phyloP scores from a whole-genome alignment of 208 protist species.

The Leishmania amazonensis region DNA sequence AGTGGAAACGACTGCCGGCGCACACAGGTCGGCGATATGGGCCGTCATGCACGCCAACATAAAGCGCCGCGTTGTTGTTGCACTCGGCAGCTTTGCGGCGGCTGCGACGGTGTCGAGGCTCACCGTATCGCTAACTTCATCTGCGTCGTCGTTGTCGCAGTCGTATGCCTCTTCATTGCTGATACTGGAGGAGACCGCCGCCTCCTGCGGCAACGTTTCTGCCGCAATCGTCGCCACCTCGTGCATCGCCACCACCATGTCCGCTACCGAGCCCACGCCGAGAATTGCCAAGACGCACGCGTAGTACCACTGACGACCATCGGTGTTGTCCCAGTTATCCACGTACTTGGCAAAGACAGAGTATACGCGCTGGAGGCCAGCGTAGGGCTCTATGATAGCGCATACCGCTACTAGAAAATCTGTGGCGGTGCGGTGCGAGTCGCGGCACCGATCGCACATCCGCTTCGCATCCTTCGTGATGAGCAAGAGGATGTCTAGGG shows the following conservation, averaged over 20 bases:
- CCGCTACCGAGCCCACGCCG: conserved; percentile 31
- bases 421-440: conserved; percentile 45
- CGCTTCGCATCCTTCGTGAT: conserved; percentile 63
- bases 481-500: conserved; percentile 67
- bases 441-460: conserved; percentile 52
- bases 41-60: conserved; percentile 64
- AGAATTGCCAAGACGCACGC: conserved; percentile 41
- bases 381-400: conserved; percentile 64
- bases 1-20: conserved; percentile 35
- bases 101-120: conserved; percentile 9
- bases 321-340: conserved; percentile 19
- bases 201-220: background rate
- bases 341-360: conserved; percentile 20
- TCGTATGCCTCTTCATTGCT: conserved; percentile 1
- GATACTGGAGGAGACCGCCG: background rate
- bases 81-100: background rate
- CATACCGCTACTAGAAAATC: conserved; percentile 74
- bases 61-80: conserved; percentile 39
- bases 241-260: conserved; percentile 50
- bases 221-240: background rate
- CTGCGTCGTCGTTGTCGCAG: conserved; percentile 16
- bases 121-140: conserved; percentile 30
- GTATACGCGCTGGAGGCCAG: conserved; percentile 46
- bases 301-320: conserved; percentile 52
- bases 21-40: conserved; percentile 81